Conservation (phyloP, 1,139 yeast genomes). For the Eremothecium gossypii region DNA sequence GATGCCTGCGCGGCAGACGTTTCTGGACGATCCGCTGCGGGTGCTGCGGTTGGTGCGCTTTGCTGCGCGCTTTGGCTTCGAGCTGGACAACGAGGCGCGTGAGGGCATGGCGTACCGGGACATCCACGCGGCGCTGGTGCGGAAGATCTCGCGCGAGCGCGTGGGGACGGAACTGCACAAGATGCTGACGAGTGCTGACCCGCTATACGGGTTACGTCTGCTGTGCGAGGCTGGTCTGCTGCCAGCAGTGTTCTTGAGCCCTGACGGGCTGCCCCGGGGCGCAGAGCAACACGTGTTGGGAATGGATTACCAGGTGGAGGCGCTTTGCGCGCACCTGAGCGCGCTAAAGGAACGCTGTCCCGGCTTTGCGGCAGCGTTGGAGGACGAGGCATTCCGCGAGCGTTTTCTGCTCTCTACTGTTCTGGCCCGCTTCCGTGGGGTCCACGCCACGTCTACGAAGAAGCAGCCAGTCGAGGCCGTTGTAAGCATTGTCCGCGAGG, state of each 20-base stretch:
- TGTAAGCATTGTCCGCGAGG: conserved; percentile 49
- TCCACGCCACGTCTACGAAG: conserved; percentile 4
- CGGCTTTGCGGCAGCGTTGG: not conserved
- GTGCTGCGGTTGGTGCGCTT: conserved; percentile 78
- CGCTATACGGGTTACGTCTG: conserved; percentile 54
- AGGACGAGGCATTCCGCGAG: conserved; percentile 2
- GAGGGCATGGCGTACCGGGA: conserved; percentile 55
- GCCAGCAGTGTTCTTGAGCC: conserved; percentile 43
- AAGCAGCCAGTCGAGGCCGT: conserved; percentile 16
- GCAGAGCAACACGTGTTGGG: not conserved
- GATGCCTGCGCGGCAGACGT: conserved; percentile 71
- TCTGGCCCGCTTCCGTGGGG: conserved; percentile 18
- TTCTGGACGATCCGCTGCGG: conserved; percentile 86
- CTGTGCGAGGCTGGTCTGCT: conserved; percentile 48
- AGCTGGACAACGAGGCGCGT: conserved; percentile 49
- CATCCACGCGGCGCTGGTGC: conserved; percentile 49
- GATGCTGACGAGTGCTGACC: conserved; percentile 53
- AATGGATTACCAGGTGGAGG: not conserved
- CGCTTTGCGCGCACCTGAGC: conserved; percentile 1
- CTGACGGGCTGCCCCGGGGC: not conserved
- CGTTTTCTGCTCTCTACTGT: conserved; percentile 7
- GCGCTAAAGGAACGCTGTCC: not conserved
- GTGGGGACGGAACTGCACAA: conserved; percentile 81
- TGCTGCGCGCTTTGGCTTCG: conserved; percentile 69
- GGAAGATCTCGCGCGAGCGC: conserved; percentile 82